A percentile compares a stretch with the other conserved stretches of the same genome.
Conservation (phyloP, 345 rosid genomes). For the Gossypium sturtianum region DNA sequence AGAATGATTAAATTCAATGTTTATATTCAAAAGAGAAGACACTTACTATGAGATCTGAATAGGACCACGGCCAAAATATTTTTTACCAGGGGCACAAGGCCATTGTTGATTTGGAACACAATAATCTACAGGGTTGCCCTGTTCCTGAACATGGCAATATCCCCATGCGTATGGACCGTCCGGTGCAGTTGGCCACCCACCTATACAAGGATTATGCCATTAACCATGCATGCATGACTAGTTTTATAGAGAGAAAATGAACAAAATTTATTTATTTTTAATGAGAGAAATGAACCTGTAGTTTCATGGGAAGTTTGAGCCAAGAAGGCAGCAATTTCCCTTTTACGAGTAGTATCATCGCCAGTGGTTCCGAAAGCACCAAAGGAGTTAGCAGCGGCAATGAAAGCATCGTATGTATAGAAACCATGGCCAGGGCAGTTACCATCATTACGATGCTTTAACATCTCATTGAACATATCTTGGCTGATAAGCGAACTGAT, state of each 20-base stretch:
- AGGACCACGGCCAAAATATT: constrained; percentile 58
- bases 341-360: constrained; percentile 27
- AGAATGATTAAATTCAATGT: neutral
- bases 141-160: constrained; percentile 32
- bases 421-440: constrained; percentile 40
- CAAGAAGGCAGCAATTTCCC: constrained; percentile 63
- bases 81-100: constrained; percentile 49
- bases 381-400: constrained; percentile 46
- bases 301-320: constrained; percentile 74
- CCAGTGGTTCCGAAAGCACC: constrained; percentile 46
- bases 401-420: constrained; percentile 58
- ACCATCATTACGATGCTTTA: constrained; percentile 47
- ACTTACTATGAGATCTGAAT: constrained; percentile 52
- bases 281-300: constrained; percentile 31
- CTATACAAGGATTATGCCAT: constrained; percentile 17
- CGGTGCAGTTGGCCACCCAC: constrained; percentile 53
- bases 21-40: neutral
- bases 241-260: neutral
- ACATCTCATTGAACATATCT: constrained; percentile 31
- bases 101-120: constrained; percentile 22
- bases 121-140: constrained; percentile 8
- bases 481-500: constrained; percentile 20
- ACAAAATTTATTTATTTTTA: too few species aligned
- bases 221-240: neutral
- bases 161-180: constrained; percentile 65